These are phyloP conservation scores for Aspergillus panamensis DNA, from an alignment of 495 filamentous ascomycete genomes.

Conservation along the genomic window DNA sequence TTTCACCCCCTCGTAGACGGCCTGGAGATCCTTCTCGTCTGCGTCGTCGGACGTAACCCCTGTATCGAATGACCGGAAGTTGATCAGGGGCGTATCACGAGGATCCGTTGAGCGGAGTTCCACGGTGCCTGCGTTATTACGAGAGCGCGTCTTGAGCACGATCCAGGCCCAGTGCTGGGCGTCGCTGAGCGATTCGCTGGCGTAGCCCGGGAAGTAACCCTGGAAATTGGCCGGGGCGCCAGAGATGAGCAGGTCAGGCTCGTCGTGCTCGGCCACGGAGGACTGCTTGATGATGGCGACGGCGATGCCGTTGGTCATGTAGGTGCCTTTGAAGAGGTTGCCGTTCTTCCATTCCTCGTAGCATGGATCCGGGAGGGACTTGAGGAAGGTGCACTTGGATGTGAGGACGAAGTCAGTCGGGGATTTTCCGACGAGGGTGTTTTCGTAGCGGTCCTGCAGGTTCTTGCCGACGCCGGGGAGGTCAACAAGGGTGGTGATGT, in stretches of 20 bases:
- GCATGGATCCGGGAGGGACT: slow-evolving; percentile 44
- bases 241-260: slow-evolving; percentile 51
- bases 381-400: slow-evolving; percentile 46
- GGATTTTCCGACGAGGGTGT: slow-evolving; percentile 43
- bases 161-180: slow-evolving; percentile 48
- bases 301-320: slow-evolving; percentile 47
- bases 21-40: slow-evolving; percentile 36
- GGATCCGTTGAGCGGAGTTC: slow-evolving; percentile 48
- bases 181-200: slow-evolving; percentile 24
- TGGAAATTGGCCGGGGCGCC: slow-evolving; percentile 51
- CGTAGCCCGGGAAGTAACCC: slow-evolving; percentile 38
- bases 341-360: slow-evolving; percentile 42
- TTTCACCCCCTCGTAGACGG: slow-evolving; percentile 47
- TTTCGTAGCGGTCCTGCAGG: slow-evolving; percentile 64
- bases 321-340: slow-evolving; percentile 51
- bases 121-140: slow-evolving; percentile 51
- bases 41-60: slow-evolving; percentile 32
- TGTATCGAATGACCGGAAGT: slow-evolving; percentile 54
- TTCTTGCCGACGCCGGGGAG: slow-evolving; percentile 64
- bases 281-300: slow-evolving; percentile 46
- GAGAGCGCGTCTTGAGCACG: slow-evolving; percentile 51
- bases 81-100: slow-evolving; percentile 52
- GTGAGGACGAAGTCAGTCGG: slow-evolving; percentile 46
- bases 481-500: slow-evolving; percentile 51
- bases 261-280: slow-evolving; percentile 32